phyloP scores from a whole-genome alignment of 805 yeast genomes.

The Candida ascalaphidarum region DNA sequence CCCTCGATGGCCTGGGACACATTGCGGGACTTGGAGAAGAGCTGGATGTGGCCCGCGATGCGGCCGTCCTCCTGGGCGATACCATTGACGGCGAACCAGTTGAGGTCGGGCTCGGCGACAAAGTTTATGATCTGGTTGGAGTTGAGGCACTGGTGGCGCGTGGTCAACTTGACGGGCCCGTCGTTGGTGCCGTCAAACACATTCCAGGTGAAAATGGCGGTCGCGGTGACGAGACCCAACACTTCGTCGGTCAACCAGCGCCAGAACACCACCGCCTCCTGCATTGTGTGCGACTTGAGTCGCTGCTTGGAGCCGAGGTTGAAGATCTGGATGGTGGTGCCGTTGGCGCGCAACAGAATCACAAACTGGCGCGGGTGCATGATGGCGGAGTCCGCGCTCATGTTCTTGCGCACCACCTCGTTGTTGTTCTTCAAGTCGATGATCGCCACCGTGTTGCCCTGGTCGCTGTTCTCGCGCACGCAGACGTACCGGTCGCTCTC shows the following conservation, averaged over 20 bases:
- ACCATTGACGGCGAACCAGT: slow-evolving; percentile 95
- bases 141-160: slow-evolving; percentile 71
- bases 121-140: slow-evolving; percentile 87
- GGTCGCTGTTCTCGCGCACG: slow-evolving; percentile 54
- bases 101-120: slow-evolving; percentile 66
- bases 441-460: slow-evolving; percentile 86
- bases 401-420: slow-evolving; percentile 77
- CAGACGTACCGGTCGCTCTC: slow-evolving; percentile 91
- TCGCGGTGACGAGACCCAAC: slow-evolving; percentile 79
- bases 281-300: slow-evolving; percentile 76
- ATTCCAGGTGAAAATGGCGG: slow-evolving; percentile 71
- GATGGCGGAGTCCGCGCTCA: slow-evolving; percentile 96
- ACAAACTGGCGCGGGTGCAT: slow-evolving; percentile 89
- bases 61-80: slow-evolving; percentile 90
- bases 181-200: slow-evolving; percentile 69
- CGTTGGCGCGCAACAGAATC: slow-evolving; percentile 91
- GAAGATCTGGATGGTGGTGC: slow-evolving; percentile 92
- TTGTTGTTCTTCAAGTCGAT: slow-evolving; percentile 76
- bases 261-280: slow-evolving; percentile 92
- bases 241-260: slow-evolving; percentile 72
- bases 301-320: slow-evolving; percentile 82
- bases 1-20: slow-evolving; percentile 97
- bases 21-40: slow-evolving; percentile 79
- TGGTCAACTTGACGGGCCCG: slow-evolving; percentile 76
- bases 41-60: slow-evolving; percentile 93